Evolutionary conservation across 306 rosid species (phyloP), one percentile per base, ranked within the genome.

Genomic region (Acacia crassicarpa): DNA sequence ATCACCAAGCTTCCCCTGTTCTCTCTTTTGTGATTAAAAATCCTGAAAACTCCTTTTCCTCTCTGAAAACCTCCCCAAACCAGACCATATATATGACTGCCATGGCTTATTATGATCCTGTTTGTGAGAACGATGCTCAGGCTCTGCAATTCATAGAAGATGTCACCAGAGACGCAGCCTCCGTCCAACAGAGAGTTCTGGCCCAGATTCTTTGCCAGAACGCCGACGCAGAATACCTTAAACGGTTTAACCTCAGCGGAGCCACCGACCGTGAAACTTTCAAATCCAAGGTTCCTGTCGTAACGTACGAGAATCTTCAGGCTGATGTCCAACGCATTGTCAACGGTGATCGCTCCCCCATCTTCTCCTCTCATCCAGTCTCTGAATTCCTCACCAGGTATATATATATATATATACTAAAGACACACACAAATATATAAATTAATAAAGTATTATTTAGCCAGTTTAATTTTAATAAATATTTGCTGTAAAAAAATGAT

Each of bases 371-470:
- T 70, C 91, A 82, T 25, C 94, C 98, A 25, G 82, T 94, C 76
- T 87, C 98, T 11, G 98, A 94, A 83, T 92, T 94, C 66, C 92
- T 92, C 88, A 94, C 97, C 17, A 94, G 98, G 98, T 94, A 67
- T 41, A 2, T 6, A 22, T 32, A 45, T 22, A 27, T 6, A 45
- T 3, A 11, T 3, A 17, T 8, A 16, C 17, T 49, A 16, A 13
- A 14, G 1, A 3, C 5, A 13, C 13, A 49, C 7, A 49, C 8
- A 16, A 38, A 4, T 56, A n/a, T n/a, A 56, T n/a, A 14, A 67
- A 38, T 38, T 38, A 38, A 5, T 38, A 38, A 5, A 25, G 15
- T 25, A 19, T 32, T 4, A 13, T 32, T 9, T 2, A 43, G 2
- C 32, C 41, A 6, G 41, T 40, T 2, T 6, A 35, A 6, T 58